Evolutionary conservation across 169 alveolate species (phyloP).

Genomic region (Babesia bovis): DNA sequence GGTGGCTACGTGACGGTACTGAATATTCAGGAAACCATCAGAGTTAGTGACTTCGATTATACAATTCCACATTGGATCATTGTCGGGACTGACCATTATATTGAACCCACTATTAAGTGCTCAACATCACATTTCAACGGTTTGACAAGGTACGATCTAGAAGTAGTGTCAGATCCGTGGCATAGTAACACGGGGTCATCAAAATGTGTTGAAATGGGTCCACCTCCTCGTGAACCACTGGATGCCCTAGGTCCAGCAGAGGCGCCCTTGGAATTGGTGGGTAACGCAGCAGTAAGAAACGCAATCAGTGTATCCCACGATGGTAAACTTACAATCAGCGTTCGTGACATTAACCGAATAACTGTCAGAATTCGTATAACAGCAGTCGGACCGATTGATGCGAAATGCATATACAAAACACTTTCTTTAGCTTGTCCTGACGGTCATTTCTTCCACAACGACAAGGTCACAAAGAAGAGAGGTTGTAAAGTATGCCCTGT

Average conservation of each 20-base stretch:
- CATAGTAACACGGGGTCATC: background rate
- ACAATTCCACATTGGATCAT: conserved; percentile 53
- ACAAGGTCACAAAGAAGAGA: conserved; percentile 51
- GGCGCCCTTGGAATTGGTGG: conserved; percentile 5
- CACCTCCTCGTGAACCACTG: background rate
- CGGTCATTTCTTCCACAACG: conserved; percentile 37
- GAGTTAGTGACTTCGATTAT: conserved; percentile 52
- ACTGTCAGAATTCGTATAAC: conserved; percentile 18
- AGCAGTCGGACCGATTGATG: conserved; percentile 50
- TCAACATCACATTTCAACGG: conserved; percentile 1
- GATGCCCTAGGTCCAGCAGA: background rate
- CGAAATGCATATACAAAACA: conserved; percentile 18
- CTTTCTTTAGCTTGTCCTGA: conserved; percentile 44
- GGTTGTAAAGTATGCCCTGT: conserved; percentile 73
- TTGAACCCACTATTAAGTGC: conserved; percentile 7
- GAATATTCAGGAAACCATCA: conserved; percentile 49
- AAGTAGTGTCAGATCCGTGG: conserved; percentile 4
- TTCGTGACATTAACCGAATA: conserved; percentile 8
- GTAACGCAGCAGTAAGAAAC: background rate
- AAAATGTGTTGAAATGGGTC: conserved; percentile 13
- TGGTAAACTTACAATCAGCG: conserved; percentile 19
- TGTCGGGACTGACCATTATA: conserved; percentile 17
- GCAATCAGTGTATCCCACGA: background rate
- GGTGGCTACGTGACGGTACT: conserved; percentile 28
- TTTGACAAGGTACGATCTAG: conserved; percentile 43